Conservation (phyloP, 257 asterid genomes). For the Solanum arcanum region DNA sequence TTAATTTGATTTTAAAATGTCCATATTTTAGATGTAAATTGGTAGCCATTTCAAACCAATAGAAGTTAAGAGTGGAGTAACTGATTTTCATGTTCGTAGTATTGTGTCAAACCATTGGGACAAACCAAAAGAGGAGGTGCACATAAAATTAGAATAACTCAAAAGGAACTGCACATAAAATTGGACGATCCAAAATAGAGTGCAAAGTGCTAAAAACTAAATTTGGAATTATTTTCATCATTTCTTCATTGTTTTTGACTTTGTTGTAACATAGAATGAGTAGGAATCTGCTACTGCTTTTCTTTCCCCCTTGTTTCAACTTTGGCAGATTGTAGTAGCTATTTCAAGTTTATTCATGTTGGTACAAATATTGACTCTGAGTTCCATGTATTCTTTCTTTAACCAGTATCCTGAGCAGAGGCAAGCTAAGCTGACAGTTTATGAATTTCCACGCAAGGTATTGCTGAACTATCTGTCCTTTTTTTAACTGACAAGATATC, state of each 20-base stretch:
- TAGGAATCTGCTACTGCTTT: neutral
- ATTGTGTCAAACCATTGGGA: neutral
- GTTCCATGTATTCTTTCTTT: neutral
- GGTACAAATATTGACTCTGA: neutral
- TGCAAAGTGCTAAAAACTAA: neutral
- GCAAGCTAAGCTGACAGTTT: slow-evolving; percentile 36
- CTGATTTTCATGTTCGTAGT: neutral
- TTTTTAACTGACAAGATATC: neutral
- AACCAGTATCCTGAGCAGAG: slow-evolving; percentile 24
- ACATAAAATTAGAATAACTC: neutral
- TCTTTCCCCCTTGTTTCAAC: neutral
- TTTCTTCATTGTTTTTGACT: neutral
- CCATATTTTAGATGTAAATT: neutral
- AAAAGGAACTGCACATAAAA: neutral
- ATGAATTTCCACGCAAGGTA: slow-evolving; percentile 66
- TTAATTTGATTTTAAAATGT: neutral
- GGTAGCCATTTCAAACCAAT: neutral
- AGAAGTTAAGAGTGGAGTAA: neutral
- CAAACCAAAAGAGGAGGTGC: neutral
- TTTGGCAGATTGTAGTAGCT: neutral
- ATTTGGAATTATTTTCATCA: neutral
- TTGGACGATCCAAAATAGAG: neutral
- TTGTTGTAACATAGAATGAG: neutral
- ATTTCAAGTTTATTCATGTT: neutral
- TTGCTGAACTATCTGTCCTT: neutral